Evolutionary conservation across 768 basidiomycete species (phyloP).

Genomic region (Collybia mongolica): DNA sequence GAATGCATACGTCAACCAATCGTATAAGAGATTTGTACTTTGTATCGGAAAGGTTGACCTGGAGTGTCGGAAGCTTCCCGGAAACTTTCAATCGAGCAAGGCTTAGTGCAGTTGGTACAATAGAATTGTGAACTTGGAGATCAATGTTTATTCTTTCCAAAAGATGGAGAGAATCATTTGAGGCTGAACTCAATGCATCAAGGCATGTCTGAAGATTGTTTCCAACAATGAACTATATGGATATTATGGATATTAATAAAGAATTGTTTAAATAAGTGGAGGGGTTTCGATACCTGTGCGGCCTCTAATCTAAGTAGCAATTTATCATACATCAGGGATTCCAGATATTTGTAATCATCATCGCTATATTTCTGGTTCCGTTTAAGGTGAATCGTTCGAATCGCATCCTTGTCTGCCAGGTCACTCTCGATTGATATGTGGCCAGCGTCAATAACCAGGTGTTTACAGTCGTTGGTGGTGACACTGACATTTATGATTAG

Average conservation of each 20-base stretch:
- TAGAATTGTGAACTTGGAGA: conserved; percentile 88
- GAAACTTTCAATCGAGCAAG: conserved; percentile 89
- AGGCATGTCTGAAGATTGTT: conserved; percentile 79
- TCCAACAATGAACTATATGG: conserved; percentile 86
- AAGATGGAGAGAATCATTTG: conserved; percentile 70
- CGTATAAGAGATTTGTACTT: conserved; percentile 94
- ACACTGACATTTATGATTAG: conserved; percentile 48
- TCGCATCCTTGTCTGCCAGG: conserved; percentile 78
- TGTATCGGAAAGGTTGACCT: conserved; percentile 86
- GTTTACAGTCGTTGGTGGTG: conserved; percentile 72
- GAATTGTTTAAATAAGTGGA: conserved; percentile 3
- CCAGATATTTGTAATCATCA: conserved; percentile 81
- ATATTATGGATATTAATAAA: conserved; percentile 41
- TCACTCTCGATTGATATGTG: conserved; percentile 94
- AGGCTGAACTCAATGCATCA: conserved; percentile 64
- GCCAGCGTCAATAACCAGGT: conserved; percentile 92
- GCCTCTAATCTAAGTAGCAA: conserved; percentile 78
- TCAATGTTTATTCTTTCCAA: conserved; percentile 91
- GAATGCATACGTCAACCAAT: conserved; percentile 87
- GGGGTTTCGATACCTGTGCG: conserved; percentile 67
- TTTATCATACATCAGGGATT: conserved; percentile 95
- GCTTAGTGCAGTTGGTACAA: conserved; percentile 79
- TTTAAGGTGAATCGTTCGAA: conserved; percentile 78
- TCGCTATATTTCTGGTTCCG: conserved; percentile 82
- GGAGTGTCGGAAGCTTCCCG: conserved; percentile 82